Evolutionary conservation across 345 rosid species (phyloP), one percentile per base, ranked within the genome.

Genomic region (Eucalyptus regnans): DNA sequence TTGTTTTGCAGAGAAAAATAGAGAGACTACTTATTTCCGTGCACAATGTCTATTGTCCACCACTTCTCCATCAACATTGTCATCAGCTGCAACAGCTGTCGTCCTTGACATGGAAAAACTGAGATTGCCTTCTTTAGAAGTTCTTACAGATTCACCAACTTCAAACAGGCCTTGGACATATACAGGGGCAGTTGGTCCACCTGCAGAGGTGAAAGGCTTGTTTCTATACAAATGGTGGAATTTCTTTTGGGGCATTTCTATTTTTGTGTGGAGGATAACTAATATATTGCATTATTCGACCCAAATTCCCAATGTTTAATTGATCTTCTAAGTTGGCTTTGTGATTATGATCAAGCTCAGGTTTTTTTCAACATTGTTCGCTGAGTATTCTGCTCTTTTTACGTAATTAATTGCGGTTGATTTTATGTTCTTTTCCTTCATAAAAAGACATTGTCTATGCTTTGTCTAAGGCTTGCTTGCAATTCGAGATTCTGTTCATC

Each of bases 41-140:
- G 51, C 96, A 79, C 97, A 95, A 89, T 97, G 99, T 89, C 88
- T 92, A 88, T 93, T 98, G 89, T 95, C 98, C 85, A 92, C 97
- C 43, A 86, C 96, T 64, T 91, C 98, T 43, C 83, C 94, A 50
- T 88, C 93, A 20, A 88, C 90, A 41, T 88, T 90, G 87, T 85
- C 92, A 88, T 86, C 92, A 25, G 60, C 90, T 62, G 58, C 95
- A 64, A 62, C 95, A 87, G 90, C 96, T 62, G 68, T 96, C 25
- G 90, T 92, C 89, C 93, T 95, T 91, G 98, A 96, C 88, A 91
- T 95, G 89, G 96, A 96, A 88, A 95, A 95, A 94, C 93, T 97
- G 89, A 95, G 97, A 92, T 92, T 97, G 80, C 93, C 98, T 86
- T 94, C 97, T 90, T 91, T 96, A 84, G 95, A 95, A 90, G 88